Conservation (phyloP, 108 stramenopile genomes). For the Cafeteria roenbergensis region DNA sequence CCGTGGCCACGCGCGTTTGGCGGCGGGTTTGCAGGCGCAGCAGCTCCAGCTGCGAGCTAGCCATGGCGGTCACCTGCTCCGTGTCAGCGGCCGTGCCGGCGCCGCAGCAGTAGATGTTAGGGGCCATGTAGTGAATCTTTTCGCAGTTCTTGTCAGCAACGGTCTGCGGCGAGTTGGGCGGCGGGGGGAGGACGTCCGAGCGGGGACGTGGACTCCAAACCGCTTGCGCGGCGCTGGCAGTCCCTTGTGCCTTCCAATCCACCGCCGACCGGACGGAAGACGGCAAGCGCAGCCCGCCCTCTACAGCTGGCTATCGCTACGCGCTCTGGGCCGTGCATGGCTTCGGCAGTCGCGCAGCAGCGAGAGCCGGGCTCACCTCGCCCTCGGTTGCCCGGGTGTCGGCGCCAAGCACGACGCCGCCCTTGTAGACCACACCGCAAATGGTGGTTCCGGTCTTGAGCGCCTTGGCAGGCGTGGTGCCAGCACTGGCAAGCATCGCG, state of each 20-base stretch:
- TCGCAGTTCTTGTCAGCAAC: constrained; percentile 97
- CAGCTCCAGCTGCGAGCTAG: constrained; percentile 73
- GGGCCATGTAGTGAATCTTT: constrained; percentile 96
- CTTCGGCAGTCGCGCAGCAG: not conserved
- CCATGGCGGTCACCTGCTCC: constrained; percentile 86
- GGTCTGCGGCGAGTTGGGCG: constrained; percentile 72
- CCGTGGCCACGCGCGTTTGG: constrained; percentile 75
- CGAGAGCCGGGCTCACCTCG: not conserved
- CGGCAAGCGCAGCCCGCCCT: no score
- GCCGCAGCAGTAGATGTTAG: constrained; percentile 97
- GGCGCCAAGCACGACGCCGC: constrained; percentile 46
- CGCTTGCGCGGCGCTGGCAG: no score
- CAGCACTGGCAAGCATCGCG: not conserved
- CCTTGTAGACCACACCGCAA: constrained; percentile 36
- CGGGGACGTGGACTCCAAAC: no score
- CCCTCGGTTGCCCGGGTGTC: constrained; percentile 55
- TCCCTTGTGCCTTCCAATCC: no score
- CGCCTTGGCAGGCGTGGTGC: constrained; percentile 9
- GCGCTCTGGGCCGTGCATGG: not conserved
- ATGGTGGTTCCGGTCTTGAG: constrained; percentile 48
- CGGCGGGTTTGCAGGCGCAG: constrained; percentile 73
- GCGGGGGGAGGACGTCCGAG: constrained; percentile 5
- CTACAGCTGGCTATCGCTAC: no score
- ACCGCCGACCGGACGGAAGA: no score
- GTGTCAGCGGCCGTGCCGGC: constrained; percentile 97